Percentiles rank a stretch among this genome's conserved stretches.
Evolutionary conservation across 495 filamentous ascomycete species (phyloP).

Genomic region (Trichocladium antarcticum): DNA sequence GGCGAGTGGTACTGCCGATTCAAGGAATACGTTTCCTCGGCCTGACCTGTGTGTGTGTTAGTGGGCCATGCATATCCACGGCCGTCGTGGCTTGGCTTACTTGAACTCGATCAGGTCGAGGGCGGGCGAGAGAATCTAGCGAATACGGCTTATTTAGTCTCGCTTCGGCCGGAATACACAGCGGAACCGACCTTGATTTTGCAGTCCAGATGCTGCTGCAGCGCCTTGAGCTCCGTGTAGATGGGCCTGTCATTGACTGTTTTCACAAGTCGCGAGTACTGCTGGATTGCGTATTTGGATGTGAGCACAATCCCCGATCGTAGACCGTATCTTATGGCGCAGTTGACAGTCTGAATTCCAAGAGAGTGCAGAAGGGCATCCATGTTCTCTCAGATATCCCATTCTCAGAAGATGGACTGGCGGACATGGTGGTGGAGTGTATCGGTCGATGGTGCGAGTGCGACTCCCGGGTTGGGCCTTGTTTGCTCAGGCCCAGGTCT

Average conservation of each 20-base stretch:
- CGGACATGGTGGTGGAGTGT: not conserved
- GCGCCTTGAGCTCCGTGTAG: slow-evolving; percentile 51
- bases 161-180: not conserved
- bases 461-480: not conserved
- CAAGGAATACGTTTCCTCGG: slow-evolving; percentile 87
- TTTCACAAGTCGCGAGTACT: slow-evolving; percentile 70
- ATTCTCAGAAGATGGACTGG: slow-evolving; percentile 2
- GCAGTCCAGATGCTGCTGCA: slow-evolving; percentile 67
- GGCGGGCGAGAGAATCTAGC: slow-evolving; percentile 74
- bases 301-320: slow-evolving; percentile 84
- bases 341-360: slow-evolving; percentile 69
- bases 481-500: not conserved
- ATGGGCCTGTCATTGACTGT: slow-evolving; percentile 54
- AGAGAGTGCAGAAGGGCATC: slow-evolving; percentile 65
- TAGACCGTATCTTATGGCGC: slow-evolving; percentile 81
- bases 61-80: slow-evolving; percentile 2
- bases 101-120: slow-evolving; percentile 93
- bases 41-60: slow-evolving; percentile 49
- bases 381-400: slow-evolving; percentile 43
- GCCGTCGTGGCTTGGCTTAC: slow-evolving; percentile 28
- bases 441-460: not conserved
- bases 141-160: not conserved
- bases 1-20: slow-evolving; percentile 77
- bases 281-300: slow-evolving; percentile 69
- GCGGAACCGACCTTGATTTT: slow-evolving; percentile 61